phyloP scores from a whole-genome alignment of 257 asterid species.

The Solanum sitiens region DNA sequence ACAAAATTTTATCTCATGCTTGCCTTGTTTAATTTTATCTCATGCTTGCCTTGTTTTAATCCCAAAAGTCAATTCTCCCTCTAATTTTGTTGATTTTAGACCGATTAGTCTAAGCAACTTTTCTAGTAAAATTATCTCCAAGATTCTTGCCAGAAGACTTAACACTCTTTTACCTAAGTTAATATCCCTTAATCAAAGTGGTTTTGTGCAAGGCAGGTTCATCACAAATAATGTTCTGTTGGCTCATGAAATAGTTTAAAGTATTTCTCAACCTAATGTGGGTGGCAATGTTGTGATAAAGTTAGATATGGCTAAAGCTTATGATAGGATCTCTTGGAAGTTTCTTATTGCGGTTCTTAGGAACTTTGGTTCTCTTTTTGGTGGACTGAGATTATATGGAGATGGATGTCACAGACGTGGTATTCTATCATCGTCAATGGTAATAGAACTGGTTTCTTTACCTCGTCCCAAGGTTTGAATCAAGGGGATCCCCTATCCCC shows the following conservation, averaged over 20 bases:
- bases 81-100: too few relatives aligned
- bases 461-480: background rate
- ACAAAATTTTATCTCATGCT: too few relatives aligned
- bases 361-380: background rate
- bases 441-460: too few relatives aligned
- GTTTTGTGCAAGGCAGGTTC: too few relatives aligned
- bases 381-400: too few relatives aligned
- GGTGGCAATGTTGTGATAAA: background rate
- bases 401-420: background rate
- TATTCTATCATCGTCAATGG: background rate
- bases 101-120: too few relatives aligned
- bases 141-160: background rate
- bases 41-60: too few relatives aligned
- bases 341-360: background rate
- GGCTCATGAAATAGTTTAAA: background rate
- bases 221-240: too few relatives aligned
- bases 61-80: too few relatives aligned
- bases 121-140: background rate
- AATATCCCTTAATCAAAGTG: background rate
- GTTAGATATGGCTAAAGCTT: too few relatives aligned
- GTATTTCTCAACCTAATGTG: background rate
- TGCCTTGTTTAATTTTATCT: too few relatives aligned
- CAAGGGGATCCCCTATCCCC: background rate
- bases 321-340: too few relatives aligned
- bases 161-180: background rate